Evolutionary conservation across 2,329 filamentous ascomycete species (phyloP).

Genomic region (Colletotrichum chrysophilum): DNA sequence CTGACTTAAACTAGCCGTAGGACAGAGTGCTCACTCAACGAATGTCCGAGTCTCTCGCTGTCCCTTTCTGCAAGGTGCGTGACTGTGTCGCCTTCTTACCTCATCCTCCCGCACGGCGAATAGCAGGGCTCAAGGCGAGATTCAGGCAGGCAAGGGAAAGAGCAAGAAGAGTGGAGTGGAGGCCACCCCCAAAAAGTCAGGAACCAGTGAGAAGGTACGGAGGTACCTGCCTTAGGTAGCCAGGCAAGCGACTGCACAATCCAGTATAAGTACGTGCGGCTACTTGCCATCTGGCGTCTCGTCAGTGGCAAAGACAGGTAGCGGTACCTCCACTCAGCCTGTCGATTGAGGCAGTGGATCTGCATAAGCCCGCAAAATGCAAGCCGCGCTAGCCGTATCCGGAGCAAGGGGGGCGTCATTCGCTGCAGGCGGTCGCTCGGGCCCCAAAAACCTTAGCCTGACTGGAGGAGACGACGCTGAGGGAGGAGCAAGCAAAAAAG

Average conservation of each 20-base stretch:
- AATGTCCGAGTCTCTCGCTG: background rate
- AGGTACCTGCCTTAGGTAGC: conserved; percentile 5
- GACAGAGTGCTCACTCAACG: background rate
- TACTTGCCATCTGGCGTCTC: background rate
- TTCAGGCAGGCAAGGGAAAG: background rate
- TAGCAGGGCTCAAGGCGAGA: background rate
- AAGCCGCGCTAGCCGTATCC: background rate
- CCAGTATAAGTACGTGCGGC: background rate
- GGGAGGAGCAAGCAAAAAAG: background rate
- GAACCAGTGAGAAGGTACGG: background rate
- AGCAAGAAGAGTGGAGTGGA: background rate
- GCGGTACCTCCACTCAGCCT: background rate
- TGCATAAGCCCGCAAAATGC: conserved; percentile 1
- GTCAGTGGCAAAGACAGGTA: background rate
- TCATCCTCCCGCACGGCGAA: background rate
- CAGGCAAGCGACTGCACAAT: background rate
- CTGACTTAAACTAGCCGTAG: background rate
- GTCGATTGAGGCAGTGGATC: conserved; percentile 17
- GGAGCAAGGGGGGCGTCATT: conserved; percentile 3
- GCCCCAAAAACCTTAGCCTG: conserved; percentile 9
- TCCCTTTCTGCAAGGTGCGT: background rate
- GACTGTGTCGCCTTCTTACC: conserved; percentile 9
- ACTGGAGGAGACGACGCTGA: background rate
- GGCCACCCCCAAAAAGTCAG: background rate
- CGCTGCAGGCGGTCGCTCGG: conserved; percentile 21